phyloP scores from a whole-genome alignment of 2,329 filamentous ascomycete genomes.

The Xylariaceae sp. region DNA sequence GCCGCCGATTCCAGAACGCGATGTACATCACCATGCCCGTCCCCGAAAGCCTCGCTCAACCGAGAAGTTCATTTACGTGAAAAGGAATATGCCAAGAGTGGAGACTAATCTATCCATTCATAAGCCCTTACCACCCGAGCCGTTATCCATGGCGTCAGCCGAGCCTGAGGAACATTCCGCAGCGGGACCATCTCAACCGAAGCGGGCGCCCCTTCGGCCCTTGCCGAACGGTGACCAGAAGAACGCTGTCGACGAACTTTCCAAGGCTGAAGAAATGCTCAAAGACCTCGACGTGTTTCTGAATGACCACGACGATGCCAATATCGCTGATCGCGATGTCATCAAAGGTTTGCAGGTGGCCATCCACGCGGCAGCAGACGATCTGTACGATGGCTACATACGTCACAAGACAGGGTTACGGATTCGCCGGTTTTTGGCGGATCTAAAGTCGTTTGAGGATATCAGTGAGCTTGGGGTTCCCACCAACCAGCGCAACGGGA shows the following conservation, averaged over 20 bases:
- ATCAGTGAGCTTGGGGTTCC: conserved; percentile 32
- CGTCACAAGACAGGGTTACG: conserved; percentile 47
- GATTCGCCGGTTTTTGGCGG: conserved; percentile 50
- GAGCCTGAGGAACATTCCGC: conserved; percentile 7
- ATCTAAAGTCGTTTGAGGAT: conserved; percentile 47
- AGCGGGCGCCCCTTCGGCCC: conserved; percentile 2
- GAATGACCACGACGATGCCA: conserved; percentile 33
- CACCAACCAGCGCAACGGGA: conserved; percentile 20
- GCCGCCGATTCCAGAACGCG: conserved; percentile 13
- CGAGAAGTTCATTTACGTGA: conserved; percentile 20
- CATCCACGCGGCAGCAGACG: conserved; percentile 51
- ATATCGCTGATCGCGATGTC: conserved; percentile 47
- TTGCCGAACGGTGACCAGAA: conserved; percentile 10
- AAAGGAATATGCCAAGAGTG: conserved; percentile 20
- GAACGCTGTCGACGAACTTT: conserved; percentile 21
- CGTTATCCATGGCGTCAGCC: conserved; percentile 6
- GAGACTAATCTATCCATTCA: conserved; percentile 8
- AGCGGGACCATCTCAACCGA: conserved; percentile 10
- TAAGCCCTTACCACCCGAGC: conserved; percentile 22
- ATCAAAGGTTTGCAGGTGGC: conserved; percentile 52
- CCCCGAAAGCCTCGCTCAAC: conserved; percentile 11
- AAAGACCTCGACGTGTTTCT: conserved; percentile 29
- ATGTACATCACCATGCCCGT: conserved; percentile 4
- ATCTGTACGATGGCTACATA: conserved; percentile 49
- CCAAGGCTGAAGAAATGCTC: conserved; percentile 22